A percentile compares a stretch with the other conserved stretches of the same genome.
These are phyloP conservation scores for Rhizopus microsporus DNA, from an alignment of 371 early-diverging fungal species.

Conservation along the genomic window DNA sequence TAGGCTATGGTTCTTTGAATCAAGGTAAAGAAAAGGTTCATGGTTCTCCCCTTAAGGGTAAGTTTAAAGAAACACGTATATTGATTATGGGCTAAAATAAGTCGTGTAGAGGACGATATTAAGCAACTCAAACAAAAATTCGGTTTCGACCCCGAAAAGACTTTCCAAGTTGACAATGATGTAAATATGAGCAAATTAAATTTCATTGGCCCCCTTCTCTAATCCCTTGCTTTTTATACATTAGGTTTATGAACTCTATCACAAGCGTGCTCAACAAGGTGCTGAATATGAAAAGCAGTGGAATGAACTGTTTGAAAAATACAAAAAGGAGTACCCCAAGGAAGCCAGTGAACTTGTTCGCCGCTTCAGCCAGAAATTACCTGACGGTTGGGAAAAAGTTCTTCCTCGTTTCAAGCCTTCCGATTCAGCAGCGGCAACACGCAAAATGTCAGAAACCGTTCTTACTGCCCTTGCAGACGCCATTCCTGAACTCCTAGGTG, in stretches of 20 bases:
- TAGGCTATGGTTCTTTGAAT: conserved; percentile 80
- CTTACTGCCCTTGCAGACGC: conserved; percentile 77
- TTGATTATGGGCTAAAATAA: neutral
- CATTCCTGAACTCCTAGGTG: conserved; percentile 90
- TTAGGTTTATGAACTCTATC: conserved; percentile 69
- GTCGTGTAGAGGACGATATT: conserved; percentile 74
- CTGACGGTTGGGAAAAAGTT: conserved; percentile 67
- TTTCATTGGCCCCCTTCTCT: neutral
- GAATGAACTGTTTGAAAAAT: conserved; percentile 70
- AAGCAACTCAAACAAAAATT: conserved; percentile 80
- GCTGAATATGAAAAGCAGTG: conserved; percentile 68
- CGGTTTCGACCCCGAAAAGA: conserved; percentile 79
- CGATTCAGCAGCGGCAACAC: conserved; percentile 84
- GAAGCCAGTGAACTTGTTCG: conserved; percentile 77
- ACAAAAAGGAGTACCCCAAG: conserved; percentile 64
- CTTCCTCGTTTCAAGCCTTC: conserved; percentile 80
- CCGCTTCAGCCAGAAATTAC: conserved; percentile 72
- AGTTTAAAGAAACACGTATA: neutral
- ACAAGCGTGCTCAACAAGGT: conserved; percentile 60
- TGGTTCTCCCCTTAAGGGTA: conserved; percentile 59
- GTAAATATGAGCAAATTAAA: conserved; percentile 19
- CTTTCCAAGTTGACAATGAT: conserved; percentile 69
- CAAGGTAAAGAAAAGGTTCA: conserved; percentile 90
- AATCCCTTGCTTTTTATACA: conserved; percentile 1
- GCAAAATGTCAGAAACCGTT: conserved; percentile 82